Evolutionary conservation across 169 alveolate species (phyloP), one percentile per base, ranked within the genome.

Genomic region (Theileria parva): DNA sequence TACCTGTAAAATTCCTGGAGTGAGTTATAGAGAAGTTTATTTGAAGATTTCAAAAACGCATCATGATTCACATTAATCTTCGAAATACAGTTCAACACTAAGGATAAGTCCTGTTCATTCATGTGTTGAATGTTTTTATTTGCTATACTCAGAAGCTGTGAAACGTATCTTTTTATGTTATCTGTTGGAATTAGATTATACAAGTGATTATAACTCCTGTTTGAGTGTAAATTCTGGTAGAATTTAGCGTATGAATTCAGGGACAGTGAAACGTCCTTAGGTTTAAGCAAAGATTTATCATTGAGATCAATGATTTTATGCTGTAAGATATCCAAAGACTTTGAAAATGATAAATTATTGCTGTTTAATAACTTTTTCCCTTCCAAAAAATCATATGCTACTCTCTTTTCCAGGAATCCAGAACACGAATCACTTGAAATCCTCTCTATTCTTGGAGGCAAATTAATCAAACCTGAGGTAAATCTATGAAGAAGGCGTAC

Each of bases 91-190:
- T 84, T 84, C 25, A 84, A 70, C 28, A 84, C 81, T 34, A 84
- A 71, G 6, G 90, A 84, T 69, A 84, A 72, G 53, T 84, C 90
- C 68, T 84, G 90, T 61, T 84, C 90, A 34, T 84, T 84, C 86
- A 84, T 84, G 21, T 61, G 23, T 44, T 61, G n/a, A 5, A 81
- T 75, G 65, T 71, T 32, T 21, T 59, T 27, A 27, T 57, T 57
- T 13, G 85, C 85, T 27, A 30, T 57, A 0, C 69, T 78, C 39
- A 80, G 30, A 57, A 80, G 23, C 65, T 80, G 81, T 66, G 67
- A 34, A 15, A 50, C 87, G 65, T 72, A 80, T 5, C 28, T 21
- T 11, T 57, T 57, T 57, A 57, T 28, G 57, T 37, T n/a, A 12
- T 44, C 70, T 30, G 44, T 39, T 57, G 30, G 30, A 19, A 28